Percentiles rank a stretch among this genome's conserved stretches.
These are phyloP conservation scores for Fraxinus cuspidata DNA, from an alignment of 257 asterid genomes.

Conservation along the genomic window DNA sequence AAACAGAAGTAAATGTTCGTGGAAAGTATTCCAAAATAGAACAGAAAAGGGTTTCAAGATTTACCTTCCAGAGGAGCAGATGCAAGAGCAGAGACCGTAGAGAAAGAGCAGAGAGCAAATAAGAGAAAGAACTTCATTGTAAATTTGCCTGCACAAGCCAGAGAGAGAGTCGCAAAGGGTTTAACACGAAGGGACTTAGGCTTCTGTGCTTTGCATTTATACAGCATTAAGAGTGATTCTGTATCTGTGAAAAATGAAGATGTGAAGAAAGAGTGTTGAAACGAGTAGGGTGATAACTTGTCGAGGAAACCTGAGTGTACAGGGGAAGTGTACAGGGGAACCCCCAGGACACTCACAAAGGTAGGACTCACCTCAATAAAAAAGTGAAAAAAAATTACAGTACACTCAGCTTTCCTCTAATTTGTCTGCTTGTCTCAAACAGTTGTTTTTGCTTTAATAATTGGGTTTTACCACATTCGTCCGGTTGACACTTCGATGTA, in stretches of 20 bases:
- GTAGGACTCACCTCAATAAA: too few species aligned
- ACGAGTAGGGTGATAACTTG: background rate
- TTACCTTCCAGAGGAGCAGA: conserved; percentile 72
- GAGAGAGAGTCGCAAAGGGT: conserved; percentile 13
- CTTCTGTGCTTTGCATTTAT: conserved; percentile 23
- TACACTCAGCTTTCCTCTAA: too few species aligned
- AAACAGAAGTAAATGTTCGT: background rate
- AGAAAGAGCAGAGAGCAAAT: conserved; percentile 42
- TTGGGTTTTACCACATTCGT: too few species aligned
- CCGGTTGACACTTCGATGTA: too few species aligned
- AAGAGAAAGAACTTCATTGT: conserved; percentile 32
- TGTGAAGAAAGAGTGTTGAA: conserved; percentile 12
- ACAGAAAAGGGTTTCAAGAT: background rate
- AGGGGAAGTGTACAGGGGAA: too few species aligned
- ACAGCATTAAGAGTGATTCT: conserved; percentile 1
- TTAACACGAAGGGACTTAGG: conserved; percentile 1
- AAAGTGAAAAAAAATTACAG: too few species aligned
- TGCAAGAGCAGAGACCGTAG: conserved; percentile 39
- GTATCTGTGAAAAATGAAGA: conserved; percentile 13
- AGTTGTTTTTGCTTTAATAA: too few species aligned
- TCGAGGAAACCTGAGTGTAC: too few species aligned
- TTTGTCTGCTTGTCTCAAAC: too few species aligned
- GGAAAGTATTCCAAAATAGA: background rate
- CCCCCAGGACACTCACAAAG: too few species aligned
- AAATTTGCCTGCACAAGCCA: conserved; percentile 34